Percentiles rank a stretch among this genome's conserved stretches.
phyloP scores from a whole-genome alignment of 192 early-diverging fungal species.

The Backusella sp. region DNA sequence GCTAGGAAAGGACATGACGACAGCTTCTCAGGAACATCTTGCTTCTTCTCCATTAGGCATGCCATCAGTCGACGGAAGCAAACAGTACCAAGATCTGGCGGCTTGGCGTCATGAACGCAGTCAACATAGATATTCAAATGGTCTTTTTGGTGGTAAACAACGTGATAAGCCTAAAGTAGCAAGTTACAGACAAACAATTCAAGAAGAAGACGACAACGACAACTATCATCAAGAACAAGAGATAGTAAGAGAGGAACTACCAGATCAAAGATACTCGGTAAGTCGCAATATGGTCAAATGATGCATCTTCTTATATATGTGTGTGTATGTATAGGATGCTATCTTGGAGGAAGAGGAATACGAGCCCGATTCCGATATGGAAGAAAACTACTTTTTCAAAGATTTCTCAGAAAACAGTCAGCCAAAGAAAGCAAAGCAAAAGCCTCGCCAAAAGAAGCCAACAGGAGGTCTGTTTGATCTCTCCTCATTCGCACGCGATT shows the following conservation, averaged over 20 bases:
- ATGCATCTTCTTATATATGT: not conserved
- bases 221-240: not conserved
- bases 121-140: constrained; percentile 23
- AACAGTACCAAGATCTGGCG: constrained; percentile 26
- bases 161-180: constrained; percentile 16
- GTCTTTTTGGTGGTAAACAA: constrained; percentile 29
- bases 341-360: constrained; percentile 4
- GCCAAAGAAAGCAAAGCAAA: not conserved
- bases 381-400: constrained; percentile 33
- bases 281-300: not conserved
- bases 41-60: not conserved
- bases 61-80: not conserved
- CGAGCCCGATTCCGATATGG: constrained; percentile 19
- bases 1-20: not conserved
- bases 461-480: constrained; percentile 16
- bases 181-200: not conserved
- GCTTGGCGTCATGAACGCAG: constrained; percentile 21
- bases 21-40: constrained; percentile 3
- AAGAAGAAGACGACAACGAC: not conserved
- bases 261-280: not conserved
- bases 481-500: constrained; percentile 21
- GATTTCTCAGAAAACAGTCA: constrained; percentile 20
- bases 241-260: not conserved
- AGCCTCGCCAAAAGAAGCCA: not conserved
- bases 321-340: not conserved